Percentiles rank a stretch among this genome's conserved stretches.
Conservation (phyloP, 345 rosid genomes). For the Barbarea vulgaris region DNA sequence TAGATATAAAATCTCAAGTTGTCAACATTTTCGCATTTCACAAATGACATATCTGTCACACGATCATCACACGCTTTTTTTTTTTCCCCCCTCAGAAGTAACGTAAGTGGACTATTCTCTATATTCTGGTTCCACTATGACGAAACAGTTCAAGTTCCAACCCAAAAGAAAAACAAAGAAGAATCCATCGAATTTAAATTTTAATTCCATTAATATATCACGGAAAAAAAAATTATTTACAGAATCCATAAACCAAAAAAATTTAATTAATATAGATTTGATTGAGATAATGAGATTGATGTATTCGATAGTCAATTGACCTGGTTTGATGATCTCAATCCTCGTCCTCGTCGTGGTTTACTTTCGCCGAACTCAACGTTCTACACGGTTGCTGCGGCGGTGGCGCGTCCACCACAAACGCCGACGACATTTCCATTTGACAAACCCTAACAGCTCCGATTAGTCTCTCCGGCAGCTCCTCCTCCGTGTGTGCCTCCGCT, state of each 20-base stretch:
- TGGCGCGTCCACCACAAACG: slow-evolving; percentile 51
- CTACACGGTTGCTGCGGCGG: slow-evolving; percentile 17
- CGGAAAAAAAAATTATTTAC: slow-evolving; percentile 12
- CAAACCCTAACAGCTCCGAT: slow-evolving; percentile 87
- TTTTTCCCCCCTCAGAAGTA: neutral
- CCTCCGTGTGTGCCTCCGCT: slow-evolving; percentile 77
- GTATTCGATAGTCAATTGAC: slow-evolving; percentile 6
- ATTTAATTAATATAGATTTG: neutral
- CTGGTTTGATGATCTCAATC: slow-evolving; percentile 16
- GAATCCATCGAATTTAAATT: neutral
- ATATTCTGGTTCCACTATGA: neutral
- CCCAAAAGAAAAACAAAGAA: neutral
- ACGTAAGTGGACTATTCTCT: slow-evolving; percentile 20
- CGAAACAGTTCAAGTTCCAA: neutral
- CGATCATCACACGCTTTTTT: slow-evolving; percentile 7
- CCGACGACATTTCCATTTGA: slow-evolving; percentile 90
- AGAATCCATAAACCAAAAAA: slow-evolving; percentile 3
- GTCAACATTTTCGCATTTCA: slow-evolving; percentile 18
- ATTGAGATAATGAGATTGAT: neutral
- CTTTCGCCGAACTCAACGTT: slow-evolving; percentile 54
- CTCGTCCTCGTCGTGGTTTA: slow-evolving; percentile 61
- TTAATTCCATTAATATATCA: slow-evolving; percentile 4
- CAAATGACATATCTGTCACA: neutral
- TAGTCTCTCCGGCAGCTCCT: slow-evolving; percentile 81
- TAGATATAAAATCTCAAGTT: too few species aligned